A percentile compares a stretch with the other conserved stretches of the same genome.
phyloP scores from a whole-genome alignment of 2,329 filamentous ascomycete genomes.

The Didymella arachidicola region DNA sequence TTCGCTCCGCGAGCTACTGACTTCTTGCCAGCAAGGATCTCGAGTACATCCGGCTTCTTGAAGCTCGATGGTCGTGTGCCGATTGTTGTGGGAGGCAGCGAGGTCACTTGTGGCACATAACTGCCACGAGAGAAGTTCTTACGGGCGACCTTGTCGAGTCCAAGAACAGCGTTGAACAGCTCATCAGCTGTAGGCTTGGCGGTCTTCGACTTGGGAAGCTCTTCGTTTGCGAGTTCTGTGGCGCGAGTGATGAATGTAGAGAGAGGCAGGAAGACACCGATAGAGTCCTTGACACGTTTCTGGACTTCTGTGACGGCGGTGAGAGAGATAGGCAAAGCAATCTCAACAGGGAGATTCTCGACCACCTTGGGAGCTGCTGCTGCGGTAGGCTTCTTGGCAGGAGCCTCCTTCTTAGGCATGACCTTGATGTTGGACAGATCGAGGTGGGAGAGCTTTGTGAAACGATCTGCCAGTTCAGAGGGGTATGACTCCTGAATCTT shows the following conservation, averaged over 20 bases:
- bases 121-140: conserved; percentile 63
- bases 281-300: conserved; percentile 76
- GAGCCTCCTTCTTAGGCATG: conserved; percentile 58
- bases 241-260: conserved; percentile 88
- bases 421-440: conserved; percentile 96
- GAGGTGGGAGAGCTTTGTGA: conserved; percentile 80
- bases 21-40: conserved; percentile 67
- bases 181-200: conserved; percentile 76
- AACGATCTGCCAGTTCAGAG: conserved; percentile 71
- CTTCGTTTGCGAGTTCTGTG: conserved; percentile 85
- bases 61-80: conserved; percentile 49
- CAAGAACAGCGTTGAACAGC: conserved; percentile 88
- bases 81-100: conserved; percentile 45
- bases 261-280: conserved; percentile 82
- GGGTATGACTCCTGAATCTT: conserved; percentile 76
- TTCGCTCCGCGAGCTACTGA: conserved; percentile 39
- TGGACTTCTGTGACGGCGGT: conserved; percentile 80
- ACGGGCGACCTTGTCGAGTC: conserved; percentile 63
- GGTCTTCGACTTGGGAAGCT: conserved; percentile 73
- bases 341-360: conserved; percentile 60
- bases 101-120: conserved; percentile 76
- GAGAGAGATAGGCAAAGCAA: conserved; percentile 81
- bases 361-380: conserved; percentile 50
- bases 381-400: conserved; percentile 57
- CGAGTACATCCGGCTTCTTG: conserved; percentile 79